These are phyloP conservation scores for Rubroboletus satanas DNA, from an alignment of 768 basidiomycete genomes.

Conservation along the genomic window DNA sequence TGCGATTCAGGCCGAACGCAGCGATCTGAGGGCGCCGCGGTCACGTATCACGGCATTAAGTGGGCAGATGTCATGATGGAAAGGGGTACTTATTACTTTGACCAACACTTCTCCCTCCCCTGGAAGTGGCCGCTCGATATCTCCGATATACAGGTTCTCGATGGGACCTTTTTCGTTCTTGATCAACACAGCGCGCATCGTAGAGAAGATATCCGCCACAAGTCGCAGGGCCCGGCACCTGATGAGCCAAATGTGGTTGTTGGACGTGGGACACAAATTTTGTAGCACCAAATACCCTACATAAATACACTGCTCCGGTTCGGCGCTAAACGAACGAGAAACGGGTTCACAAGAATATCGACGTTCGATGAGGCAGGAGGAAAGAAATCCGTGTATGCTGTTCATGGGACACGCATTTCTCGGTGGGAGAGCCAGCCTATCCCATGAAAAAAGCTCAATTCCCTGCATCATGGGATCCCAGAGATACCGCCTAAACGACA, in stretches of 20 bases:
- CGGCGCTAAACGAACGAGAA: no score
- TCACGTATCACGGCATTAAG: not conserved
- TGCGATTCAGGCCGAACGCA: conserved; percentile 85
- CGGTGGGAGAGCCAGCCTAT: not conserved
- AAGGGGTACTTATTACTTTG: conserved; percentile 49
- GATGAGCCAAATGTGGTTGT: no score
- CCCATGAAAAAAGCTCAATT: not conserved
- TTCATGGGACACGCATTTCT: not conserved
- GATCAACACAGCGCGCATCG: conserved; percentile 78
- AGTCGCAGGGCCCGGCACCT: no score
- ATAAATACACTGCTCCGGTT: no score
- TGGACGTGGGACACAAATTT: no score
- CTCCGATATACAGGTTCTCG: conserved; percentile 77
- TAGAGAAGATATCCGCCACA: not conserved
- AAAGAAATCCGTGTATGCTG: not conserved
- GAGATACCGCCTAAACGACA: not conserved
- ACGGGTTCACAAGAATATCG: no score
- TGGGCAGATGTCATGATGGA: not conserved
- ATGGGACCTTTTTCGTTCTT: conserved; percentile 71
- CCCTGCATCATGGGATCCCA: not conserved
- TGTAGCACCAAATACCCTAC: no score
- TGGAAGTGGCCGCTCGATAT: conserved; percentile 59
- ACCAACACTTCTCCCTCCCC: conserved; percentile 66
- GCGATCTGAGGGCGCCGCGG: conserved; percentile 46
- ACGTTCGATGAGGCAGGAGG: not conserved